Conservation (phyloP, 23 red algal genomes). For the Agarophyton chilense region DNA sequence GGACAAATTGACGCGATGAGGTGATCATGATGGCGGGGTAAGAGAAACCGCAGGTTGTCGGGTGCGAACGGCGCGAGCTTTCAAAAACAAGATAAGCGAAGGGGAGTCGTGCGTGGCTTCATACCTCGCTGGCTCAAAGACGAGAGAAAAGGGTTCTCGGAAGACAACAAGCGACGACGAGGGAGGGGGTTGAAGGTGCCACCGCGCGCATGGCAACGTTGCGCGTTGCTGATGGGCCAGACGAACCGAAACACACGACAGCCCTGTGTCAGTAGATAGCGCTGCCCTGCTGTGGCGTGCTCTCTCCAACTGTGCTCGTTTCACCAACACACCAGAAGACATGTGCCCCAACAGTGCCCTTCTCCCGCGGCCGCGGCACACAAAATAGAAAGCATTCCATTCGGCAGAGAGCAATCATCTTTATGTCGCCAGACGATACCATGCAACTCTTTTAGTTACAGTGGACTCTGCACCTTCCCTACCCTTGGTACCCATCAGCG, state of each 20-base stretch:
- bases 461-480: too few relatives aligned
- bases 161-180: background rate
- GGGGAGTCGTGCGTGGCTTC: background rate
- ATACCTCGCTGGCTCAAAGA: background rate
- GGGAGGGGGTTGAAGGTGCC: background rate
- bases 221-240: background rate
- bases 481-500: too few relatives aligned
- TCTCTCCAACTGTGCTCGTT: background rate
- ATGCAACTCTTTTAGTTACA: too few relatives aligned
- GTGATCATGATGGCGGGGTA: slow-evolving; percentile 31
- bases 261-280: too few relatives aligned
- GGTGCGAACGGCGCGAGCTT: too few relatives aligned
- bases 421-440: background rate
- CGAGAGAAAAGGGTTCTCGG: background rate
- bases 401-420: slow-evolving; percentile 7
- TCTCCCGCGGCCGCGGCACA: background rate
- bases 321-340: too few relatives aligned
- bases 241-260: too few relatives aligned
- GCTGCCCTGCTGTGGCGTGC: too few relatives aligned
- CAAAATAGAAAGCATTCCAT: slow-evolving; percentile 2
- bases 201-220: background rate
- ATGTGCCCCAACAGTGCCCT: too few relatives aligned
- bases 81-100: background rate
- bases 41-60: background rate
- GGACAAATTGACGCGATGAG: slow-evolving; percentile 28